These are phyloP conservation scores for Tricholoma furcatifolium DNA, from an alignment of 768 basidiomycete species.

Conservation along the genomic window DNA sequence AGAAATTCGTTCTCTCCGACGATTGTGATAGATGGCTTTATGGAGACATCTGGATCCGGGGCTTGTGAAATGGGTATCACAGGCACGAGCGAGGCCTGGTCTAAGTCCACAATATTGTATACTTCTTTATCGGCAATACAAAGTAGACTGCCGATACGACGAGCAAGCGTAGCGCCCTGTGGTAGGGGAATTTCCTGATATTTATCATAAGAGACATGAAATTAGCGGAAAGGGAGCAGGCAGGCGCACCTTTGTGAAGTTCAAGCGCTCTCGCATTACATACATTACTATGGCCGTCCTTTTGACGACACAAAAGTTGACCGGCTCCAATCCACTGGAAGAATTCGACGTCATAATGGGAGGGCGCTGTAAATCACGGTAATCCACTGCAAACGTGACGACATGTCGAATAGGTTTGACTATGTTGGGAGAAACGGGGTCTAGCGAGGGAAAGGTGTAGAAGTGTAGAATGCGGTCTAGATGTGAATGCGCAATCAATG, in stretches of 20 bases:
- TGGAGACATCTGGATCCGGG: conserved; percentile 32
- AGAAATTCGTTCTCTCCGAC: conserved; percentile 81
- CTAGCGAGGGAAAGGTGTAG: conserved; percentile 78
- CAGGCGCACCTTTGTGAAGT: conserved; percentile 54
- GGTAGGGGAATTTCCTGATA: conserved; percentile 71
- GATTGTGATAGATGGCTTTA: conserved; percentile 72
- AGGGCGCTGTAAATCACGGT: conserved; percentile 60
- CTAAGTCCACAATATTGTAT: conserved; percentile 82
- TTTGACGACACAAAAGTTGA: conserved; percentile 77
- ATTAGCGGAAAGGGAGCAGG: not conserved
- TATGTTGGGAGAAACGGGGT: conserved; percentile 54
- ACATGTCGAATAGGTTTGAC: conserved; percentile 84
- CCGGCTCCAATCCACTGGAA: conserved; percentile 40
- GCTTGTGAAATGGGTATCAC: conserved; percentile 82
- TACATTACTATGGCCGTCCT: conserved; percentile 62
- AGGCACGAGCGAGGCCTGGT: conserved; percentile 64
- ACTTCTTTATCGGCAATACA: conserved; percentile 71
- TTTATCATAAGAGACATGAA: not conserved
- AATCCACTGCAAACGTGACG: conserved; percentile 79
- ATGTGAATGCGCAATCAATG: not conserved
- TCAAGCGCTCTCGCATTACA: conserved; percentile 60
- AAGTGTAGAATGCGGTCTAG: conserved; percentile 70
- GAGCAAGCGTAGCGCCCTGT: conserved; percentile 54
- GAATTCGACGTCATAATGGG: conserved; percentile 39
- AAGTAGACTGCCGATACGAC: conserved; percentile 59